phyloP scores from a whole-genome alignment of 1,284 basidiomycete genomes.

The Sutorius eximius region DNA sequence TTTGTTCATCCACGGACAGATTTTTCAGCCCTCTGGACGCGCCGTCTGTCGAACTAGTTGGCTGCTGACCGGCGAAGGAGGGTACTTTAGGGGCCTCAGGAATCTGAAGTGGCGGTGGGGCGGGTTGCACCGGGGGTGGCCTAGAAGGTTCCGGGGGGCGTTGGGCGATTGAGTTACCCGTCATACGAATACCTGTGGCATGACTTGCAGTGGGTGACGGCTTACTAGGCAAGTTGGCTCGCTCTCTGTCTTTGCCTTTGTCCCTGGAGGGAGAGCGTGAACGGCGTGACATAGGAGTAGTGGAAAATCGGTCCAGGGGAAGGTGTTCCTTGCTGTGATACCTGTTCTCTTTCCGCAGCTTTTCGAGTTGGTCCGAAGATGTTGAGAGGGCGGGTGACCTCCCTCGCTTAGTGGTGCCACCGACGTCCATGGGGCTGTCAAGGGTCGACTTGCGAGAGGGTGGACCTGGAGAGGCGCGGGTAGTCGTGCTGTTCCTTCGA shows the following conservation, averaged over 20 bases:
- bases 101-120: constrained; percentile 14
- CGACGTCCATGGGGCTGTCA: constrained; percentile 11
- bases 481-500: constrained; percentile 21
- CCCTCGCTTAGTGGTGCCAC: constrained; percentile 11
- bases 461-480: constrained; percentile 11
- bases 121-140: constrained; percentile 21
- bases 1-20: constrained; percentile 33
- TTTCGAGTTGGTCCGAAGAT: constrained; percentile 29
- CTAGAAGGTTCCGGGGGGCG: constrained; percentile 20
- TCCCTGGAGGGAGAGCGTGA: constrained; percentile 22
- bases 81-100: constrained; percentile 22
- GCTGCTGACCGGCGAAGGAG: constrained; percentile 16
- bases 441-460: constrained; percentile 18
- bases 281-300: constrained; percentile 3
- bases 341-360: constrained; percentile 17
- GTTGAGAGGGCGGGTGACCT: constrained; percentile 28
- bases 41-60: not conserved
- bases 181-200: not conserved
- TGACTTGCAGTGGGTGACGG: constrained; percentile 8
- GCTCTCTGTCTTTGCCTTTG: constrained; percentile 5
- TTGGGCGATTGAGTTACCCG: not conserved
- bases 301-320: constrained; percentile 2
- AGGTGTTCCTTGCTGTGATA: constrained; percentile 5
- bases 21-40: constrained; percentile 11
- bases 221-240: not conserved